These are phyloP conservation scores for Schizosaccharomyces versatilis DNA, from an alignment of 1,139 yeast genomes.

Conservation along the genomic window DNA sequence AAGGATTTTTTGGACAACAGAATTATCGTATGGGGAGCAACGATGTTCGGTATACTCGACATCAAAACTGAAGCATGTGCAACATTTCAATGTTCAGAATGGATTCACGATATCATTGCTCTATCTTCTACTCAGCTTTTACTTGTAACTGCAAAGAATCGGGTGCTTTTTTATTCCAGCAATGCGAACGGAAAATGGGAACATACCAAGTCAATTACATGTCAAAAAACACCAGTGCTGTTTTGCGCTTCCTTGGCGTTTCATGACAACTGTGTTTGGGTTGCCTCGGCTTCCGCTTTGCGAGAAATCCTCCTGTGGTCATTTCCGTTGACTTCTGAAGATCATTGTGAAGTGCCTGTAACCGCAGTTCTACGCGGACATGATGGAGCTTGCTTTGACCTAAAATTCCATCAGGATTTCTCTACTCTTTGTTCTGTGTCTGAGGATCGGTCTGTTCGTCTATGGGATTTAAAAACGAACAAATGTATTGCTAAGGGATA, in stretches of 20 bases:
- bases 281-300: constrained; percentile 1
- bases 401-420: neutral
- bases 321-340: neutral
- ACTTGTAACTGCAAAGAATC: neutral
- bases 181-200: neutral
- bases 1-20: neutral
- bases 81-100: neutral
- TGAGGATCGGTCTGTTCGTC: neutral
- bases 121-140: neutral
- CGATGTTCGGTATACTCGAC: neutral
- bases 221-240: neutral
- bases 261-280: neutral
- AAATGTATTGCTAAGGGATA: neutral
- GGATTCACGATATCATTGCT: neutral
- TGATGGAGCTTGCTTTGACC: neutral
- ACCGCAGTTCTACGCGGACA: neutral
- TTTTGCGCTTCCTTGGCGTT: neutral
- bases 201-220: neutral
- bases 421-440: neutral
- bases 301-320: neutral
- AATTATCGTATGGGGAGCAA: neutral
- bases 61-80: neutral
- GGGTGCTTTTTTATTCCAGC: neutral
- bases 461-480: neutral
- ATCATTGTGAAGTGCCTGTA: neutral